Evolutionary conservation across 23 red algal species (phyloP).

Genomic region (Pyropia yezoensis): DNA sequence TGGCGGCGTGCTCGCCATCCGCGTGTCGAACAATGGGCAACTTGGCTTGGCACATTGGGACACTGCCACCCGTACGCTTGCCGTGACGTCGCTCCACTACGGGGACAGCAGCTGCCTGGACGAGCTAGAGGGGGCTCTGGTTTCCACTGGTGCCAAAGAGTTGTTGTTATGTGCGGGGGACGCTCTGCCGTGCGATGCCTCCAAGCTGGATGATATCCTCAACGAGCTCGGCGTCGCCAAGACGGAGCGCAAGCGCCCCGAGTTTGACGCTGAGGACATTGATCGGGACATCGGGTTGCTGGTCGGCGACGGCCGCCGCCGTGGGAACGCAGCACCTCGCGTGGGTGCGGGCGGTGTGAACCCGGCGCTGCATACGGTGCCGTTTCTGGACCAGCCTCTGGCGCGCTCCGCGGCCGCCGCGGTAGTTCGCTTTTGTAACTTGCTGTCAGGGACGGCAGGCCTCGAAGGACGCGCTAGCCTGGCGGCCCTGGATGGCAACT

Average conservation of each 20-base stretch:
- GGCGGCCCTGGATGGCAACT: constrained; percentile 9
- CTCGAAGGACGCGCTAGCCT: constrained; percentile 25
- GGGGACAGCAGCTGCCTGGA: constrained; percentile 9
- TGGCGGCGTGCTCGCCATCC: constrained; percentile 36
- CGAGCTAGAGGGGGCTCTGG: neutral
- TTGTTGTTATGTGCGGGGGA: constrained; percentile 39
- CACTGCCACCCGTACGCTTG: constrained; percentile 6
- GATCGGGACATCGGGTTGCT: constrained; percentile 25
- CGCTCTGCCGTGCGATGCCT: constrained; percentile 26
- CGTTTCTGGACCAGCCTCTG: constrained; percentile 29
- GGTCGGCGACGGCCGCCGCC: constrained; percentile 8
- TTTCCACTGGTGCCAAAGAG: constrained; percentile 33
- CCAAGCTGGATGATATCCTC: constrained; percentile 33
- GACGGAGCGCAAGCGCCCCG: constrained; percentile 25
- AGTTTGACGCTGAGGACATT: constrained; percentile 27
- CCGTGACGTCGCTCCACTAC: constrained; percentile 24
- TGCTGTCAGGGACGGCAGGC: constrained; percentile 16
- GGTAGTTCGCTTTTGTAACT: constrained; percentile 23
- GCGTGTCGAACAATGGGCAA: constrained; percentile 2
- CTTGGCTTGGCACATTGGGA: constrained; percentile 25
- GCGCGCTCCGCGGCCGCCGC: constrained; percentile 24
- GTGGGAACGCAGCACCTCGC: no score
- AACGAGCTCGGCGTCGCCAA: constrained; percentile 30
- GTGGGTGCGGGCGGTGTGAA: no score
- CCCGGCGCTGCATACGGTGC: constrained; percentile 17